Conservation (phyloP, 139 green algal species). For the Eudorina sp. region DNA sequence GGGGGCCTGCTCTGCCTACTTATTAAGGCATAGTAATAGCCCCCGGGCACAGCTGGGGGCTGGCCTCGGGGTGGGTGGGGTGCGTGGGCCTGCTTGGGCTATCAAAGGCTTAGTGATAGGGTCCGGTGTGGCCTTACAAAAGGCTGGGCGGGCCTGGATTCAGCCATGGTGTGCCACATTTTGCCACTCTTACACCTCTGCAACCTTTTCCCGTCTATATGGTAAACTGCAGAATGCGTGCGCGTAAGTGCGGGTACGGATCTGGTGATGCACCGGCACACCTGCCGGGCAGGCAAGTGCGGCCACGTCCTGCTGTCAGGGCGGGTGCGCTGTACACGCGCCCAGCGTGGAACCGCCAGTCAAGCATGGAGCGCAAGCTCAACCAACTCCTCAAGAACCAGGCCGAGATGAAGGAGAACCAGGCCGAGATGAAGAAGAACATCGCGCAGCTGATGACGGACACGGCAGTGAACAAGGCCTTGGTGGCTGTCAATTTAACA, state of each 20-base stretch:
- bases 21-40: no score
- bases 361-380: not conserved
- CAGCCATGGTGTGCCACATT: not conserved
- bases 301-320: slow-evolving; percentile 4
- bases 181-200: not conserved
- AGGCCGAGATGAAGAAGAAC: not conserved
- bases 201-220: no score
- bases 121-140: not conserved
- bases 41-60: no score
- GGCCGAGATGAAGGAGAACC: not conserved
- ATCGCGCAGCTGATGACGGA: not conserved
- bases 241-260: slow-evolving; percentile 16
- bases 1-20: no score
- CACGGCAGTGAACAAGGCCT: slow-evolving; percentile 1
- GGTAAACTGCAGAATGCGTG: slow-evolving; percentile 2
- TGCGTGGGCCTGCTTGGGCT: no score
- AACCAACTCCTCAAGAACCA: not conserved
- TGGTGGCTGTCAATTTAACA: no score
- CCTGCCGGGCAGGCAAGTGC: slow-evolving; percentile 17
- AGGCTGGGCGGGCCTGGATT: not conserved
- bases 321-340: slow-evolving; percentile 16
- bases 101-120: not conserved
- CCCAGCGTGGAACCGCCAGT: not conserved
- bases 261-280: not conserved
- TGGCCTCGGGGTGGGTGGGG: no score